Conservation (phyloP, 2,329 filamentous ascomycete species). For the Volutella citrinella region DNA sequence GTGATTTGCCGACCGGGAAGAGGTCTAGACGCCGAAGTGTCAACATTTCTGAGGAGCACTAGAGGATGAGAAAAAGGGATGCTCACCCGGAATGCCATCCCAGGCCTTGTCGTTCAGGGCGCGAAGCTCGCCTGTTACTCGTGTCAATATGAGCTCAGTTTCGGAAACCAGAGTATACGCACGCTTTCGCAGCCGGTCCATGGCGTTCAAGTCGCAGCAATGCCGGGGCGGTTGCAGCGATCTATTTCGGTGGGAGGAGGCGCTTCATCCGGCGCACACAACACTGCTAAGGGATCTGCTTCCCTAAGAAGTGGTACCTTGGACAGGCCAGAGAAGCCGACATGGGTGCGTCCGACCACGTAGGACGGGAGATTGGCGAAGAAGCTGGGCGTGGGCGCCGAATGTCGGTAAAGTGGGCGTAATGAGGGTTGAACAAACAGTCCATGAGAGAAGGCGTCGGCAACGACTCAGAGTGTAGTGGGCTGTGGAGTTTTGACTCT, state of each 20-base stretch:
- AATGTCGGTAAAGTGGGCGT: no score
- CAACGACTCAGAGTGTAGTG: no score
- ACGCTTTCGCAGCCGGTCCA: slow-evolving; percentile 67
- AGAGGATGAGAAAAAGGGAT: slow-evolving; percentile 16
- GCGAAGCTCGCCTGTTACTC: slow-evolving; percentile 74
- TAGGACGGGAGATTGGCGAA: slow-evolving; percentile 22
- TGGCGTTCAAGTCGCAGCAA: slow-evolving; percentile 37
- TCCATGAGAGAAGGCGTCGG: no score
- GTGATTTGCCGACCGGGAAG: slow-evolving; percentile 71
- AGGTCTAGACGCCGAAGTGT: no score
- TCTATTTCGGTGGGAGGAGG: no score
- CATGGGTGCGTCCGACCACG: slow-evolving; percentile 36
- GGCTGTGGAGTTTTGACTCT: no score
- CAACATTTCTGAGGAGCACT: slow-evolving; percentile 40
- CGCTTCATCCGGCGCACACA: slow-evolving; percentile 46
- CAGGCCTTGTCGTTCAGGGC: slow-evolving; percentile 83
- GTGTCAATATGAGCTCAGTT: slow-evolving; percentile 12
- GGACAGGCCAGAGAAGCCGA: slow-evolving; percentile 34
- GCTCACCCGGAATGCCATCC: slow-evolving; percentile 79
- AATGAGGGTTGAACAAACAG: no score
- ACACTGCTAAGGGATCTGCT: slow-evolving; percentile 42
- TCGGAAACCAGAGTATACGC: slow-evolving; percentile 22
- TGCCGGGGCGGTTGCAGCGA: no score
- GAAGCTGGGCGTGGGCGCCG: slow-evolving; percentile 17
- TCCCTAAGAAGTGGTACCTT: slow-evolving; percentile 33